Percentiles rank a stretch among this genome's conserved stretches.
These are phyloP conservation scores for Datura wrightii DNA, from an alignment of 257 asterid genomes.

Conservation along the genomic window DNA sequence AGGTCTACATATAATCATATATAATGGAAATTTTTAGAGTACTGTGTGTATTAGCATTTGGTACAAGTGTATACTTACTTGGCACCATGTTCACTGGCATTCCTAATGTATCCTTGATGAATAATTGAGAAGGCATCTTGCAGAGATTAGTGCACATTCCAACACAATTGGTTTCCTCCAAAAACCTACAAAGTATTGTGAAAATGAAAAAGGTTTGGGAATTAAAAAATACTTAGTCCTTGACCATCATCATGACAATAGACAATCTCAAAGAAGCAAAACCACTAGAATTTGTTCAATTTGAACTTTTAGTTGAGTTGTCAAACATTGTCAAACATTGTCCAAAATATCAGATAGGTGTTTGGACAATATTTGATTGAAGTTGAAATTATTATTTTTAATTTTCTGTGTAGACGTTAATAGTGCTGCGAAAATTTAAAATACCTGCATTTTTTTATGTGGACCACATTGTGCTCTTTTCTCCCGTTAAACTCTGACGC, in stretches of 20 bases:
- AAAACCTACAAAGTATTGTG: slow-evolving; percentile 53
- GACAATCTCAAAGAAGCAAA: slow-evolving; percentile 12
- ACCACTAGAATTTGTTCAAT: slow-evolving; percentile 10
- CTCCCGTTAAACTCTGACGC: slow-evolving; percentile 72
- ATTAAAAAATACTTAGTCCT: neutral
- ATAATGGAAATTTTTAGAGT: neutral
- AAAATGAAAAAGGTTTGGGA: neutral
- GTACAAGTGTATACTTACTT: slow-evolving; percentile 53
- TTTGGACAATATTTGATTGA: too few species aligned
- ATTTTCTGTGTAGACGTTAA: neutral
- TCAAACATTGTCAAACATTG: neutral
- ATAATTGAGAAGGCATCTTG: slow-evolving; percentile 87
- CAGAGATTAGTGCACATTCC: slow-evolving; percentile 97
- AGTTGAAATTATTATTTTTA: too few species aligned
- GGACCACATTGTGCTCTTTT: slow-evolving; percentile 77
- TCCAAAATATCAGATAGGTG: neutral
- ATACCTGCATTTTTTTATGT: slow-evolving; percentile 92
- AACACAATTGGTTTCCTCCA: slow-evolving; percentile 93
- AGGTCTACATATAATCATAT: neutral
- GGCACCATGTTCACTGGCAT: slow-evolving; percentile 86
- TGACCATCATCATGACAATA: slow-evolving; percentile 20
- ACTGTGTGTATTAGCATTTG: neutral
- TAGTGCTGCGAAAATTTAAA: neutral
- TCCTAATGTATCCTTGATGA: slow-evolving; percentile 85
- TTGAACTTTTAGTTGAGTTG: neutral